A percentile compares a stretch with the other conserved stretches of the same genome.
phyloP scores from a whole-genome alignment of 1,139 yeast species.

The Zygoascus sp. region DNA sequence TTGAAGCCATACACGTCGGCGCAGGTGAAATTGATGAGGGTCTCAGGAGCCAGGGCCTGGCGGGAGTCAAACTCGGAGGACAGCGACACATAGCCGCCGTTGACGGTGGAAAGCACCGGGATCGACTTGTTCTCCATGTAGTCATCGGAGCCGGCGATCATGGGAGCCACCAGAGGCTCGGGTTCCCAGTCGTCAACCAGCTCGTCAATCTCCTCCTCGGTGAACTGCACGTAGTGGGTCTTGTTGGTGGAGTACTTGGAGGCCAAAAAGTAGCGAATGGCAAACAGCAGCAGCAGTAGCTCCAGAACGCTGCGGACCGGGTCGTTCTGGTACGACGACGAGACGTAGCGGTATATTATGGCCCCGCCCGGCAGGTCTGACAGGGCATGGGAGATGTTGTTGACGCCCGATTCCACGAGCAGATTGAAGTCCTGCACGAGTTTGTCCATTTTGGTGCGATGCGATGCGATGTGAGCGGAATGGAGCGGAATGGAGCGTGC shows the following conservation, averaged over 20 bases:
- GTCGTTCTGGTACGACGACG: slow-evolving; percentile 88
- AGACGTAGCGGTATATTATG: slow-evolving; percentile 68
- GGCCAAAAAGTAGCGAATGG: slow-evolving; percentile 75
- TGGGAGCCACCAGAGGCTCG: slow-evolving; percentile 57
- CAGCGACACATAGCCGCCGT: slow-evolving; percentile 47
- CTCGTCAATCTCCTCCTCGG: slow-evolving; percentile 70
- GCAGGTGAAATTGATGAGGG: slow-evolving; percentile 34
- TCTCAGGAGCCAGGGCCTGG: slow-evolving; percentile 3
- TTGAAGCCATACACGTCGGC: slow-evolving; percentile 57
- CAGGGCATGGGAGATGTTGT: slow-evolving; percentile 11
- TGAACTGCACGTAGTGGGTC: slow-evolving; percentile 62
- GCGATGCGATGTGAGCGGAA: neutral
- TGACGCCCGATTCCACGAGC: slow-evolving; percentile 16
- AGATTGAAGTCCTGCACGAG: slow-evolving; percentile 17
- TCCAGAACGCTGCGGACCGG: slow-evolving; percentile 88
- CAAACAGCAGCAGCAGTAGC: slow-evolving; percentile 72
- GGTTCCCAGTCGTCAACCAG: slow-evolving; percentile 90
- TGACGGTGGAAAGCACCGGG: slow-evolving; percentile 60
- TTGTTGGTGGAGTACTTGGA: slow-evolving; percentile 78
- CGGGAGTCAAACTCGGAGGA: slow-evolving; percentile 25
- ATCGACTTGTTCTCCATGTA: slow-evolving; percentile 57
- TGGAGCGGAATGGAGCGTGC: neutral
- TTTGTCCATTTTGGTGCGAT: slow-evolving; percentile 14
- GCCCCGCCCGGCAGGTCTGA: slow-evolving; percentile 67
- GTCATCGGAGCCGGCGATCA: slow-evolving; percentile 49